Conservation (phyloP, 495 filamentous ascomycete species). For the Hyaloscypha variabilis region DNA sequence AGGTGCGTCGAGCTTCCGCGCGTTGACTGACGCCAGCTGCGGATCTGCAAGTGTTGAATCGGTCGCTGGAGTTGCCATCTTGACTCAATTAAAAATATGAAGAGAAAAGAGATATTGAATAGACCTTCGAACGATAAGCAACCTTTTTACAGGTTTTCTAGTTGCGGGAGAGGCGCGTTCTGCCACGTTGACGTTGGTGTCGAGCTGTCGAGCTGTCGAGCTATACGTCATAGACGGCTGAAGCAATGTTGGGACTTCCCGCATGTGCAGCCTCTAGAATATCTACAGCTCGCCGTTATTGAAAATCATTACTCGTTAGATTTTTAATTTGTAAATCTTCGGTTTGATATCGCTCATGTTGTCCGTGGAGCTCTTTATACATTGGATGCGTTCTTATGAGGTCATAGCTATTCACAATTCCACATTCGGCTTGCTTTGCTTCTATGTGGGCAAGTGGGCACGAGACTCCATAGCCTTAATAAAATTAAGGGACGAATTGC, state of each 20-base stretch:
- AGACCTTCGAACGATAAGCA: background rate
- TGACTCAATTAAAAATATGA: background rate
- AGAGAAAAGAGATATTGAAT: background rate
- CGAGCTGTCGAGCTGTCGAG: background rate
- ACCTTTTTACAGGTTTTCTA: background rate
- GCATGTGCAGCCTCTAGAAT: background rate
- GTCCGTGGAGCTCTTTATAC: too few species aligned
- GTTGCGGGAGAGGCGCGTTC: background rate
- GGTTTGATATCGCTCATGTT: too few species aligned
- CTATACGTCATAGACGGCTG: slow-evolving; percentile 1
- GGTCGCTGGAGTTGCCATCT: background rate
- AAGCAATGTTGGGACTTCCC: background rate
- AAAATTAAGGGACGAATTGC: too few species aligned
- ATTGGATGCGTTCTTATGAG: too few species aligned
- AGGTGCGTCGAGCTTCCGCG: slow-evolving; percentile 14
- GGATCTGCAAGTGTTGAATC: background rate
- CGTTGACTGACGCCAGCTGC: background rate
- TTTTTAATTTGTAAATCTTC: too few species aligned
- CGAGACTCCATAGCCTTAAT: too few species aligned
- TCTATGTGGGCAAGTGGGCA: too few species aligned
- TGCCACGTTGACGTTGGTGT: background rate
- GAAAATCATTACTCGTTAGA: background rate
- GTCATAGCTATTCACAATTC: too few species aligned
- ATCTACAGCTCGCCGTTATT: background rate
- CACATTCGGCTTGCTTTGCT: too few species aligned